Base-by-base conservation (phyloP, 306 rosid genomes). In the Vigna angularis region DNA sequence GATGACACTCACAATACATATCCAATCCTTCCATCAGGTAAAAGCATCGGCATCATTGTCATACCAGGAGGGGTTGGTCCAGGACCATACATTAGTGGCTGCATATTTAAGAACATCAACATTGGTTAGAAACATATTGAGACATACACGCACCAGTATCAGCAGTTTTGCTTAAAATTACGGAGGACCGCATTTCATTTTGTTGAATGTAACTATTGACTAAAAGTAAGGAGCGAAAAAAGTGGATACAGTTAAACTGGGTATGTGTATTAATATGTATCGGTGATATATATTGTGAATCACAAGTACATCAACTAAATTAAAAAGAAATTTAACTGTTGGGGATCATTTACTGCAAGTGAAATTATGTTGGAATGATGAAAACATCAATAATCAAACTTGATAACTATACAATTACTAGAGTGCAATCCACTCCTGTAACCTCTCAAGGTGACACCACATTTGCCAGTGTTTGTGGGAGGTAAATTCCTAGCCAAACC, bases 1-100 rank as follows among this genome's bases (percentile, higher is more conserved):
- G 76, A 84, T 13, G 50, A 47, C 38, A 87, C 96, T 89, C 83
- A 91, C 97, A 89, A 40, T 47, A 85, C 91, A 76, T 89, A 89
- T 74, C 86, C 92, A 64, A 91, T 80, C 56, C 89, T 86, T 77
- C 94, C 94, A 78, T 89, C 92, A 0, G 94, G 92, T 44, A 89
- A 84, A 74, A 88, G 87, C 92, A 89, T 88, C 53, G 94, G 94
- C 90, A 84, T 87, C 97, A 89, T 88, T 34, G 86, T 74, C 91
- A 85, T 86, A 66, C 91, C 90, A 61, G 91, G 83, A 70, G 90
- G 87, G 36, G 83, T 67, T 48, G 87, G 84, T 57, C 97, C 97
- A 16, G 85, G 30, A 49, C 94, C 97, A 49, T 86, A 88, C 74
- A 86, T 85, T 42, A 88, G 74, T 26, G 97, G 94, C 97, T 91